Percentiles rank a stretch among this genome's conserved stretches.
Evolutionary conservation across 345 rosid species (phyloP).

Genomic region (Theobroma cacao): DNA sequence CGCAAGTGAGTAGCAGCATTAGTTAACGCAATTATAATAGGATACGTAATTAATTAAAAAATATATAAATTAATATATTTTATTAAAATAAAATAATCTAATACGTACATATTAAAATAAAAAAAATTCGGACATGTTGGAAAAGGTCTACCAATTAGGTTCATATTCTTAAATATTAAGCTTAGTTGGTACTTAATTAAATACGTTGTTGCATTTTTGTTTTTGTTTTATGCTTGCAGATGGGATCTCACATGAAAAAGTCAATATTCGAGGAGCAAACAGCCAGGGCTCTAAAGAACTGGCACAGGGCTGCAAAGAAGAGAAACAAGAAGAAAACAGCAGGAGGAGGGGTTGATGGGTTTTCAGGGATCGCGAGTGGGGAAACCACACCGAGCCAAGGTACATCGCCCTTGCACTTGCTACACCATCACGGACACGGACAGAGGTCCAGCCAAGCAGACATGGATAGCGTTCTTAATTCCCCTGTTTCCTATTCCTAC

Average conservation of each 20-base stretch:
- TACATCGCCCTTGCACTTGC: slow-evolving; percentile 29
- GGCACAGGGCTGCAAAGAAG: slow-evolving; percentile 45
- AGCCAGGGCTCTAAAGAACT: slow-evolving; percentile 42
- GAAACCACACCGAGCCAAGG: slow-evolving; percentile 29
- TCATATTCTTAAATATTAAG: too few species aligned
- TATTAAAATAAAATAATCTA: too few species aligned
- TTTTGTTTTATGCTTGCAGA: too few species aligned
- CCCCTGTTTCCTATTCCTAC: slow-evolving; percentile 17
- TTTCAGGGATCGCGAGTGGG: slow-evolving; percentile 22
- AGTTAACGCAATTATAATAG: too few species aligned
- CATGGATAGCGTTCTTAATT: slow-evolving; percentile 8
- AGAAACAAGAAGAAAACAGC: slow-evolving; percentile 24
- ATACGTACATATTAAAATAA: too few species aligned
- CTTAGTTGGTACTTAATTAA: too few species aligned
- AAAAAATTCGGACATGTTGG: too few species aligned
- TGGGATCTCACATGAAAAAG: slow-evolving; percentile 65
- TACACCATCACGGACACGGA: slow-evolving; percentile 8
- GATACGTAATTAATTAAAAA: too few species aligned
- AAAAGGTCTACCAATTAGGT: too few species aligned
- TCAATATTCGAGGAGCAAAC: slow-evolving; percentile 62
- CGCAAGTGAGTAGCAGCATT: slow-evolving; percentile 54
- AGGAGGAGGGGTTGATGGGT: slow-evolving; percentile 11
- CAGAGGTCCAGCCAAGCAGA: slow-evolving; percentile 9
- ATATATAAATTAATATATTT: too few species aligned
- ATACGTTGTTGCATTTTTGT: too few species aligned